Evolutionary conservation across 2,329 filamentous ascomycete genomes (phyloP), one percentile per base, ranked within the genome.

Genomic region (Alternaria sp.): DNA sequence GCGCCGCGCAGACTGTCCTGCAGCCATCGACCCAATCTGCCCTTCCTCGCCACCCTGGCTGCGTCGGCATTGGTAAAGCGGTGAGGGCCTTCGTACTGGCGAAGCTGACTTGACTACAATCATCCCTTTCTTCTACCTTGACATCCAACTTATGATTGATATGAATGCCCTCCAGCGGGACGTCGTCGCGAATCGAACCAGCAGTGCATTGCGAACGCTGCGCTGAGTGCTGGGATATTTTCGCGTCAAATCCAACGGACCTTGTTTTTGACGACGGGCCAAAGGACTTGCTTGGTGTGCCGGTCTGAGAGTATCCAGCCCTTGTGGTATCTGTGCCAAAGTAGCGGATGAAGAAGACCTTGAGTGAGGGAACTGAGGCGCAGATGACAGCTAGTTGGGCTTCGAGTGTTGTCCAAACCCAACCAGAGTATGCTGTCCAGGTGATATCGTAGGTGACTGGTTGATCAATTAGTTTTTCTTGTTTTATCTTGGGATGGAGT

Each of bases 291-390:
- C 57, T 63, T 12, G 52, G 54, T 43, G 48, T 67, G 5, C 45
- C 48, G 1, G 56, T 53, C 6, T 36, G 60, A 6, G 62, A 59
- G 22, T 66, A 64, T 14, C 57, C 65, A 12, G 49, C 59, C 11
- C 62, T 62, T 10, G 58, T 56, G 7, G 59, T 59, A 4, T 60
- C 61, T 9, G 66, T 53, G 44, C 65, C 70, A 52, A 81, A 73
- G 66, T 81, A 82, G 18, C 73, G 75, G n/a, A 72, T 70, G 72
- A 82, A 81, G 64, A 82, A 79, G 18, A 80, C 74, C 30, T 82
- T 81, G 25, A 83, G 70, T 1, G 81, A 79, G 1, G 81, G 81
- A 0, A 78, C 79, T 1, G 76, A 79, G 3, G 80, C 78, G 57
- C 80, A 82, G 40, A 82, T 77, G 12, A 82, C 74, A 14, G 73